These are phyloP conservation scores for Agaricus bisporus DNA, from an alignment of 768 basidiomycete genomes.

Conservation along the genomic window DNA sequence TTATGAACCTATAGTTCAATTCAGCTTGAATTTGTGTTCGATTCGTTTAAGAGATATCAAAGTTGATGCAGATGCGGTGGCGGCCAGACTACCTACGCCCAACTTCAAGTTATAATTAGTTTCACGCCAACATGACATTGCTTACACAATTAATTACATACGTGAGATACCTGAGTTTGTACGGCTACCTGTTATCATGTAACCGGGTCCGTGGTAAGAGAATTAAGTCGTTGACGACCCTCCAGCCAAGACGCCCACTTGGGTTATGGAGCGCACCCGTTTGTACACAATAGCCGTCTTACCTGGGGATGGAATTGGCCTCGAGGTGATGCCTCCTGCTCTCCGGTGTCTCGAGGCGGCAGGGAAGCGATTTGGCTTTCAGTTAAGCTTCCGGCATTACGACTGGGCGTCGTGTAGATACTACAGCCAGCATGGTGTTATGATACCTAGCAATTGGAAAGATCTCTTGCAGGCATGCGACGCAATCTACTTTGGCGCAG, in stretches of 20 bases:
- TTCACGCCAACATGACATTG: too few species aligned
- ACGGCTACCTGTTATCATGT: too few species aligned
- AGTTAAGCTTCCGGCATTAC: slow-evolving; percentile 36
- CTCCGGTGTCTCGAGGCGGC: slow-evolving; percentile 39
- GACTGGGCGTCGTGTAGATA: slow-evolving; percentile 45
- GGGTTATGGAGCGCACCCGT: slow-evolving; percentile 15
- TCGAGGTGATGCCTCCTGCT: slow-evolving; percentile 45
- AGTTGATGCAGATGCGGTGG: too few species aligned
- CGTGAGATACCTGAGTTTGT: too few species aligned
- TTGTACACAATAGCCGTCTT: slow-evolving; percentile 40
- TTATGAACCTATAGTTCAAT: too few species aligned
- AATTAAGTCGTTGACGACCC: not conserved
- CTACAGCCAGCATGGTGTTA: slow-evolving; percentile 37
- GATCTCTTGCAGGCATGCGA: slow-evolving; percentile 32
- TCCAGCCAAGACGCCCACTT: not conserved
- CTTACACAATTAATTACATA: too few species aligned
- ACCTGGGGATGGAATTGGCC: slow-evolving; percentile 49
- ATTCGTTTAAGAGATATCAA: too few species aligned
- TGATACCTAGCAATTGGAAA: slow-evolving; percentile 40
- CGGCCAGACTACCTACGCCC: too few species aligned
- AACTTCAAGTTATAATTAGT: too few species aligned
- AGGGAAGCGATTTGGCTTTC: slow-evolving; percentile 36
- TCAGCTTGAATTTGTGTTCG: too few species aligned
- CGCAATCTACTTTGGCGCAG: slow-evolving; percentile 44
- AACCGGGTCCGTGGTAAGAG: too few species aligned